phyloP scores from a whole-genome alignment of 164 flowering plant species.

The Umbilicus rupestris region DNA sequence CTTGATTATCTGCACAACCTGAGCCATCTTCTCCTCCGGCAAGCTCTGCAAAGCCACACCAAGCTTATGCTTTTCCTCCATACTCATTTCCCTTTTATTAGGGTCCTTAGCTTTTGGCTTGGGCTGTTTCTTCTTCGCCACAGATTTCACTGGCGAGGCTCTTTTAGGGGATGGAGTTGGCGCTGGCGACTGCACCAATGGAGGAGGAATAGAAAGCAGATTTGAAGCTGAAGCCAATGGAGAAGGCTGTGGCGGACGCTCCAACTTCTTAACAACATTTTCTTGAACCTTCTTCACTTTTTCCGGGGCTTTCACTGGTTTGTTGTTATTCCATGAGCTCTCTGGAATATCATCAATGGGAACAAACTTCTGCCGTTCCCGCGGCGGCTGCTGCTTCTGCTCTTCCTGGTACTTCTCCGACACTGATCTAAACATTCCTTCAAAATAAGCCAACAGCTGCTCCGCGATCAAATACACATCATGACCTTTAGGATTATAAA shows the following conservation, averaged over 20 bases:
- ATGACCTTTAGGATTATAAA: constrained; percentile 72
- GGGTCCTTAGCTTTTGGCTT: constrained; percentile 68
- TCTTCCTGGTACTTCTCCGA: constrained; percentile 14
- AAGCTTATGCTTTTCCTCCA: constrained; percentile 55
- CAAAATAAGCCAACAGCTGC: constrained; percentile 22
- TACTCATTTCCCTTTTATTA: constrained; percentile 51
- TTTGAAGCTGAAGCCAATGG: constrained; percentile 10
- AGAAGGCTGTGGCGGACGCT: constrained; percentile 9
- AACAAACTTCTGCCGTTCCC: constrained; percentile 3
- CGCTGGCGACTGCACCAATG: constrained; percentile 17
- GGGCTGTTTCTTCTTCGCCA: constrained; percentile 30
- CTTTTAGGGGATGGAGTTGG: constrained; percentile 19
- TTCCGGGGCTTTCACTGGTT: constrained; percentile 13
- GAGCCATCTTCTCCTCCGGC: constrained; percentile 62
- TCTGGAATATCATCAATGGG: constrained; percentile 17
- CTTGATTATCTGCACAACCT: constrained; percentile 46
- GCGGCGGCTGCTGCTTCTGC: background rate
- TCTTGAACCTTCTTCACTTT: constrained; percentile 10
- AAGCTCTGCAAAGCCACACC: constrained; percentile 53
- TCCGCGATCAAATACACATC: constrained; percentile 52
- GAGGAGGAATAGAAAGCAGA: constrained; percentile 4
- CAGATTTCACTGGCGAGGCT: constrained; percentile 19
- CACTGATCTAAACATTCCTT: constrained; percentile 23
- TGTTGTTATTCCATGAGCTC: constrained; percentile 23
- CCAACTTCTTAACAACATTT: background rate